Base-by-base conservation (phyloP, 2,329 filamentous ascomycete genomes). In the Aureobasidium lini region DNA sequence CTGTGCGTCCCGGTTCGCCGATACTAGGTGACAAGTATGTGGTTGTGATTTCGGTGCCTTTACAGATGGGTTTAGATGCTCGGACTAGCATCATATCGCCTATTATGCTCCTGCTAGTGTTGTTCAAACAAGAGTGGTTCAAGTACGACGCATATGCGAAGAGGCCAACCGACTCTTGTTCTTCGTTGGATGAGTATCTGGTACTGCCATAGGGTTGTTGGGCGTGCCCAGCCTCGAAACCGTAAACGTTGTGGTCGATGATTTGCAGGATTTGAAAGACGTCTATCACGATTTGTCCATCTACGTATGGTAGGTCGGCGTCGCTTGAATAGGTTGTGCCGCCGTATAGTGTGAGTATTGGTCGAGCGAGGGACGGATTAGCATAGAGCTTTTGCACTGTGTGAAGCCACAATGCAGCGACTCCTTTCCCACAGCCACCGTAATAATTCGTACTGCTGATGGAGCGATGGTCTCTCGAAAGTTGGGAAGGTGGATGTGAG, bases 41-140 rank as follows among this genome's bases (percentile, higher is more conserved):
- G 4, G 47, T 50, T 4, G 47, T 50, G n/a, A 50, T 50, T 18
- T 57, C 54, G 5, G 39, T 47, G 48, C 71, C 74, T 1, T 62
- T 66, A 6, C 63, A 60, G 34, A 77, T 75, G 36, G 71, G 63
- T 18, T 70, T 65, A 13, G 68, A 71, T 1, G 77, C 77, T 4
- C 73, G 73, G 6, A 78, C 57, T 3, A 77, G 63, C 59, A 75
- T 69, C 3, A 75, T 60, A 60, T 76, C 76, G 31, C 76, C 76
- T 5, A 75, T 65, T 47, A 71, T 75, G 1, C 72, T 67, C 29
- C 72, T 73, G 39, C 66, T 67, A 0, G 65, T 60, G 59, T 76
- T 78, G 37, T 69, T 59, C 2, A 70, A 46, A 57, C 76, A 78
- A 0, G 73, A 75, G 61, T 78, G 76, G 52, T 78, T 78, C 60